Conservation (phyloP, 495 filamentous ascomycete genomes). For the Xylaria acuta region DNA sequence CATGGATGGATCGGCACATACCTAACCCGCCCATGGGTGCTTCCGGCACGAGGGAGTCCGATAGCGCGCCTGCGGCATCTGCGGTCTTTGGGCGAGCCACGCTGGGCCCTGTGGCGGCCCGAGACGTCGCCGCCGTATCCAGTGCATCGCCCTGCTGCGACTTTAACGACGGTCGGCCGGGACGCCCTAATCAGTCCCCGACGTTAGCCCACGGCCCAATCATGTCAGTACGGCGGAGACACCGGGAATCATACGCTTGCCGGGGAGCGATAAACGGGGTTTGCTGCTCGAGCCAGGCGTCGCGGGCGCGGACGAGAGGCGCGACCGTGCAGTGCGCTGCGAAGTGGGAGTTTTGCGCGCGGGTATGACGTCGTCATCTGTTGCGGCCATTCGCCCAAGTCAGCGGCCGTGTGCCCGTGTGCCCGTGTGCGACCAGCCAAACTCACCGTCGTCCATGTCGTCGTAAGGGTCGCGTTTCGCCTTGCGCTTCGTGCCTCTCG, state of each 20-base stretch:
- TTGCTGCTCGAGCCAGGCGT: constrained; percentile 29
- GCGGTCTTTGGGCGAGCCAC: constrained; percentile 27
- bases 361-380: constrained; percentile 27
- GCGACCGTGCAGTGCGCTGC: constrained; percentile 32
- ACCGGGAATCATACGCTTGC: constrained; percentile 29
- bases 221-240: neutral
- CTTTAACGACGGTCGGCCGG: constrained; percentile 24
- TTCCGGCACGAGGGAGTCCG: constrained; percentile 30
- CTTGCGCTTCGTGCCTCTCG: constrained; percentile 38
- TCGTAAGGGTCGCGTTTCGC: constrained; percentile 40
- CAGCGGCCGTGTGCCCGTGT: neutral
- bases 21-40: constrained; percentile 36
- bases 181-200: neutral
- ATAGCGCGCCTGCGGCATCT: constrained; percentile 17
- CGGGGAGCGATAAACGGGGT: constrained; percentile 21
- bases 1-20: constrained; percentile 16
- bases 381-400: neutral
- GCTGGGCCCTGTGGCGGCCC: constrained; percentile 22
- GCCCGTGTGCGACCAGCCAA: neutral
- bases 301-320: constrained; percentile 38
- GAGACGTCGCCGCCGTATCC: constrained; percentile 16
- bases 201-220: neutral
- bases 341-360: constrained; percentile 29
- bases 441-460: constrained; percentile 39
- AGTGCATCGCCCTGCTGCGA: constrained; percentile 23